Percentiles rank a stretch among this genome's conserved stretches.
Evolutionary conservation across 75 land plant species (phyloP).

Genomic region (Picea glauca): DNA sequence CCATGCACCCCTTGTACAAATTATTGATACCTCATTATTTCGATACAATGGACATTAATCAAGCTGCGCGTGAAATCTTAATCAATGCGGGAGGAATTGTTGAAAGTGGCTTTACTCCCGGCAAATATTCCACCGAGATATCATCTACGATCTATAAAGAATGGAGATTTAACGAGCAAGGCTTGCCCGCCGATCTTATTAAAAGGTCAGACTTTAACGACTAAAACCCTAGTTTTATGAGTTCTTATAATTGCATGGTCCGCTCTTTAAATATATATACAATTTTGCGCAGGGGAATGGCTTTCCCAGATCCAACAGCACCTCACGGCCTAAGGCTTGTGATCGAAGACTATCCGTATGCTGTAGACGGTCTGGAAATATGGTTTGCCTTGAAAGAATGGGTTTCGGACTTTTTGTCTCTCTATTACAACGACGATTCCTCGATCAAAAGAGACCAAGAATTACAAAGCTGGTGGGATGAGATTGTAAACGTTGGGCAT

Average conservation of each 20-base stretch:
- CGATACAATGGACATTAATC: constrained; percentile 36
- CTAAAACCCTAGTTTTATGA: not conserved
- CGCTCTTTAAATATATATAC: not conserved
- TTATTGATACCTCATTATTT: constrained; percentile 25
- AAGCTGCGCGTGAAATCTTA: constrained; percentile 24
- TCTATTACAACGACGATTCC: constrained; percentile 18
- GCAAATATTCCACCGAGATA: constrained; percentile 26
- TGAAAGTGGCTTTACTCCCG: constrained; percentile 27
- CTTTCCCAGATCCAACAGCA: constrained; percentile 5
- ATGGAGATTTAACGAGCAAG: constrained; percentile 67
- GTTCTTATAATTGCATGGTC: constrained; percentile 18
- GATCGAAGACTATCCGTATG: constrained; percentile 47
- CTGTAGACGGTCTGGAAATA: constrained; percentile 37
- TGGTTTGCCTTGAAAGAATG: constrained; percentile 30
- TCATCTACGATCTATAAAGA: constrained; percentile 28
- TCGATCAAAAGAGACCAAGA: constrained; percentile 15
- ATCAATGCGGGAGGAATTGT: constrained; percentile 31
- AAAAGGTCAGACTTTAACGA: constrained; percentile 17
- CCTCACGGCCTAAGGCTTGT: constrained; percentile 15
- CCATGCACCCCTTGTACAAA: constrained; percentile 25
- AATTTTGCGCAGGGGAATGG: constrained; percentile 51
- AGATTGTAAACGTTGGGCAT: constrained; percentile 25
- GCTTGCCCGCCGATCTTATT: constrained; percentile 31
- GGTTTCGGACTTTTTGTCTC: constrained; percentile 13
- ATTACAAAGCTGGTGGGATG: constrained; percentile 33